Evolutionary conservation across 768 basidiomycete genomes (phyloP).

Genomic region (Termitomyces sp.): DNA sequence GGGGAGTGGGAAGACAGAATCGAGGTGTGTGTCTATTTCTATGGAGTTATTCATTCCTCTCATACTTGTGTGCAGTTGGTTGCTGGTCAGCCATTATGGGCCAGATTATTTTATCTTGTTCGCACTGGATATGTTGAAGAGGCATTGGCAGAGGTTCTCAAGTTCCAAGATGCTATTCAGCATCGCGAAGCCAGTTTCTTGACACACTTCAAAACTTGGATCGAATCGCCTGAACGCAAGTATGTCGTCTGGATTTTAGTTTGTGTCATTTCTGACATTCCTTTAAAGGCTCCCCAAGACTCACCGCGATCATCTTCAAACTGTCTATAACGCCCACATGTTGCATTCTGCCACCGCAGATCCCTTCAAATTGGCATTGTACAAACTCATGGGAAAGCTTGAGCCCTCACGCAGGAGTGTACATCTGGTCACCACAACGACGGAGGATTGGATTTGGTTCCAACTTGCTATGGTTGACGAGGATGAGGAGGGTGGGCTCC

Average conservation of each 20-base stretch:
- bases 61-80: constrained; percentile 50
- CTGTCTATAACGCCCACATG: constrained; percentile 83
- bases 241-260: constrained; percentile 22
- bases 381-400: constrained; percentile 91
- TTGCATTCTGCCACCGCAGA: constrained; percentile 82
- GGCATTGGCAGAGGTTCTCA: constrained; percentile 69
- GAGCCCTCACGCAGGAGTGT: constrained; percentile 79
- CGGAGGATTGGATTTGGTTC: constrained; percentile 99
- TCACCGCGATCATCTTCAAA: constrained; percentile 75
- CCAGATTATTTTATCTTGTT: constrained; percentile 87
- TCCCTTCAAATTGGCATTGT: constrained; percentile 93
- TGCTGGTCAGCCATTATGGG: constrained; percentile 88
- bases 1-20: constrained; percentile 87
- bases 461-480: constrained; percentile 90
- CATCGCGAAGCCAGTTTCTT: constrained; percentile 81
- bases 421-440: constrained; percentile 80
- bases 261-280: neutral
- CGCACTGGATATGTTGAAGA: constrained; percentile 80
- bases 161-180: constrained; percentile 65
- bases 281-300: constrained; percentile 55
- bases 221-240: constrained; percentile 77
- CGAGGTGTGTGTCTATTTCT: constrained; percentile 50
- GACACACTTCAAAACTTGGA: constrained; percentile 76
- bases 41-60: neutral
- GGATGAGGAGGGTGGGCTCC: constrained; percentile 73